phyloP scores from a whole-genome alignment of 371 early-diverging fungal species.

The Mucor sp. region DNA sequence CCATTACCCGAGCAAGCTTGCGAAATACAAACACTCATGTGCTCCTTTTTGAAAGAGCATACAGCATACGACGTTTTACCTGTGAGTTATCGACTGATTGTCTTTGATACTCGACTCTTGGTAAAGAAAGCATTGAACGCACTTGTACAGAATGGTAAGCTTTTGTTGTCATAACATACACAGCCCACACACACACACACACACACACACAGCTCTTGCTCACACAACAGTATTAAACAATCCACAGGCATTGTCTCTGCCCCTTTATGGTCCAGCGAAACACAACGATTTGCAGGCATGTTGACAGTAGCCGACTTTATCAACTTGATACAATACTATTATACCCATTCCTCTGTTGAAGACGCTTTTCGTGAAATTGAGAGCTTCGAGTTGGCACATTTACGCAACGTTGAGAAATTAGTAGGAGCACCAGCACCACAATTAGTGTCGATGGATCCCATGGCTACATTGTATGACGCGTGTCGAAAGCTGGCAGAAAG shows the following conservation, averaged over 20 bases:
- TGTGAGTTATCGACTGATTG: slow-evolving; percentile 86
- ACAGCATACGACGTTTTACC: slow-evolving; percentile 90
- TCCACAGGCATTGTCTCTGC: slow-evolving; percentile 87
- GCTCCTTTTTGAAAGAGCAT: slow-evolving; percentile 76
- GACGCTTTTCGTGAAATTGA: slow-evolving; percentile 87
- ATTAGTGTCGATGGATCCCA: slow-evolving; percentile 75
- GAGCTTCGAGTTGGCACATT: slow-evolving; percentile 73
- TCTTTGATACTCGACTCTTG: slow-evolving; percentile 87
- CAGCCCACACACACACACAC: no score
- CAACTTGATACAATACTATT: slow-evolving; percentile 90
- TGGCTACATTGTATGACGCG: slow-evolving; percentile 84
- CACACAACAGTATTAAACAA: no score
- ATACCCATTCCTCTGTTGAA: slow-evolving; percentile 74
- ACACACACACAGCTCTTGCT: no score
- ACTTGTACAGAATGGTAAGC: slow-evolving; percentile 87
- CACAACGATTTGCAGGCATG: slow-evolving; percentile 87
- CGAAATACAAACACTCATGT: slow-evolving; percentile 54
- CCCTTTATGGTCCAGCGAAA: slow-evolving; percentile 86
- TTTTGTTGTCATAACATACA: background rate
- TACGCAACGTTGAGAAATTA: slow-evolving; percentile 64
- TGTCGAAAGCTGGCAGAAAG: slow-evolving; percentile 75
- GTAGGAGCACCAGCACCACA: slow-evolving; percentile 63
- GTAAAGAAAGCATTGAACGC: slow-evolving; percentile 93
- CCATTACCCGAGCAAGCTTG: slow-evolving; percentile 13
- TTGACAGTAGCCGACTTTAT: slow-evolving; percentile 93